Conservation (phyloP, 1,139 yeast genomes). For the Blastobotrys elegans region DNA sequence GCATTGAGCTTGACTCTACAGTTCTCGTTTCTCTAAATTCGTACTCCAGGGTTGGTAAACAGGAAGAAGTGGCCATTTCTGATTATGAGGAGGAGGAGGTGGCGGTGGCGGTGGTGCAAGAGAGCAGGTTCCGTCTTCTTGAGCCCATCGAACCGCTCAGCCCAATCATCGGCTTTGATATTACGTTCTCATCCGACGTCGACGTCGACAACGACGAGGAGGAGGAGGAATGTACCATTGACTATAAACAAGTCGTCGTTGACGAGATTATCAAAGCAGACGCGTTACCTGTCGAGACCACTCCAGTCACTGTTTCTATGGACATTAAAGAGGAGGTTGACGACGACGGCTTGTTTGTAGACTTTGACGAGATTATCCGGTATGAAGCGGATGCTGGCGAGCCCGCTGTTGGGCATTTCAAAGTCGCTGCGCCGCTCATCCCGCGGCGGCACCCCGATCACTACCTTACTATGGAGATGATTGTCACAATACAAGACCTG, state of each 20-base stretch:
- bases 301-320: too few relatives aligned
- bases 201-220: background rate
- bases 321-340: too few relatives aligned
- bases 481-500: background rate
- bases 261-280: too few relatives aligned
- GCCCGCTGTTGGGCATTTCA: background rate
- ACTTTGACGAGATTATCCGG: background rate
- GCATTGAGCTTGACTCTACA: too few relatives aligned
- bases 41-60: too few relatives aligned
- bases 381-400: background rate
- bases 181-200: background rate
- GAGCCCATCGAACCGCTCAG: slow-evolving; percentile 5
- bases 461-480: background rate
- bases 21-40: too few relatives aligned
- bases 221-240: too few relatives aligned
- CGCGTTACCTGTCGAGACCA: too few relatives aligned
- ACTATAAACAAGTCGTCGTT: too few relatives aligned
- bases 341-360: background rate
- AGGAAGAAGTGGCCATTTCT: too few relatives aligned
- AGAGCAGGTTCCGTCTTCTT: background rate
- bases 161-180: background rate
- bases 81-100: too few relatives aligned
- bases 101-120: too few relatives aligned
- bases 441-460: background rate
- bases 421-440: background rate